These are phyloP conservation scores for Talaromyces sp. DNA, from an alignment of 2,329 filamentous ascomycete species.

Conservation along the genomic window DNA sequence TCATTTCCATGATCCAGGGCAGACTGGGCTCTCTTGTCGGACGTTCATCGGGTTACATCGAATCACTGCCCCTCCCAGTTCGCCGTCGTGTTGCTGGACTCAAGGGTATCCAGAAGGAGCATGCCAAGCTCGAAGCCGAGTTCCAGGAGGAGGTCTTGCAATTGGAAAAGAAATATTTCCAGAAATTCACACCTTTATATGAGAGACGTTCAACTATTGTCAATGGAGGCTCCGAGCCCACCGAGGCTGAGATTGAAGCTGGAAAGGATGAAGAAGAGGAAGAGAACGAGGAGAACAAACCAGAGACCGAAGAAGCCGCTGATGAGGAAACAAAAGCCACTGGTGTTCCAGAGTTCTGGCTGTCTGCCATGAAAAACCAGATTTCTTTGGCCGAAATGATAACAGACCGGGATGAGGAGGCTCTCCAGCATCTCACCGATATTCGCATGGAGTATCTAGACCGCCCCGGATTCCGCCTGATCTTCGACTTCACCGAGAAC, in stretches of 20 bases:
- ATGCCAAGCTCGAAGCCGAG: constrained; percentile 95
- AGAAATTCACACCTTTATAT: constrained; percentile 96
- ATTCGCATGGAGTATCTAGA: constrained; percentile 99
- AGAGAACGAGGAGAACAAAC: constrained; percentile 54
- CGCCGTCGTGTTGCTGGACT: constrained; percentile 90
- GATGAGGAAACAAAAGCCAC: constrained; percentile 48
- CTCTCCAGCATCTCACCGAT: constrained; percentile 82
- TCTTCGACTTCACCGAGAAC: constrained; percentile 95
- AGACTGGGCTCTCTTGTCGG: constrained; percentile 91
- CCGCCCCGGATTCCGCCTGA: constrained; percentile 93
- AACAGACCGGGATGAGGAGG: constrained; percentile 92
- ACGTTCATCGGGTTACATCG: constrained; percentile 94
- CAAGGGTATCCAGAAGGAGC: constrained; percentile 97
- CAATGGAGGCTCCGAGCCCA: constrained; percentile 81
- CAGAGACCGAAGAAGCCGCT: constrained; percentile 42
- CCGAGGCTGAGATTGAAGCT: constrained; percentile 77
- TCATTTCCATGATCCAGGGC: constrained; percentile 96
- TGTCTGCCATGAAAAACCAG: constrained; percentile 99
- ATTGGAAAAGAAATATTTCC: constrained; percentile 99
- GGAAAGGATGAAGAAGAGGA: constrained; percentile 74
- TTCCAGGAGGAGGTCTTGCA: constrained; percentile 98
- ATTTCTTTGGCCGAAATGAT: constrained; percentile 97
- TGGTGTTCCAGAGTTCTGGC: constrained; percentile 98
- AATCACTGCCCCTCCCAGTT: constrained; percentile 84
- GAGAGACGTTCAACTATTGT: constrained; percentile 90